Evolutionary conservation across 768 basidiomycete species (phyloP).

Genomic region (Vararia minispora): DNA sequence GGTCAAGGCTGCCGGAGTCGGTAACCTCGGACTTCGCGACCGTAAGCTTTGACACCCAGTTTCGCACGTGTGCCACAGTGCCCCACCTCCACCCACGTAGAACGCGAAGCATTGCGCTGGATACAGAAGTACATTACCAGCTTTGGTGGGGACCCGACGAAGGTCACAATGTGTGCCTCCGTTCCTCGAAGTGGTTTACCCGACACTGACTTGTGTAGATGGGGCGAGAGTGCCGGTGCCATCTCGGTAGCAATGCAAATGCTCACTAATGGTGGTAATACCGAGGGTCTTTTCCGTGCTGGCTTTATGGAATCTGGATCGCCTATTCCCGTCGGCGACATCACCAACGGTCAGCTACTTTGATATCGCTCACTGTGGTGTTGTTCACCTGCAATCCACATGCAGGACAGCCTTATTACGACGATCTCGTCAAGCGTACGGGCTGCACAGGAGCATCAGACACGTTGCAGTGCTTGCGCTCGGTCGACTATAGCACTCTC

Average conservation of each 20-base stretch:
- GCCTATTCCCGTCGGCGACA: conserved; percentile 22
- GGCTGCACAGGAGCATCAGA: conserved; percentile 25
- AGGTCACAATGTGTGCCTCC: conserved; percentile 42
- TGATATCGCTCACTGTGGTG: not conserved
- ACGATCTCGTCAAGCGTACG: conserved; percentile 26
- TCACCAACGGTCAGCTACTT: conserved; percentile 23
- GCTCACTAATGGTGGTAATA: conserved; percentile 28
- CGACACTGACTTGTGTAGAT: conserved; percentile 17
- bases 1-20: conserved; percentile 38
- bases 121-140: conserved; percentile 50
- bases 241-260: conserved; percentile 34
- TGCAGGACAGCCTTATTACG: conserved; percentile 27
- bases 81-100: conserved; percentile 26
- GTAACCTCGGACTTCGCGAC: conserved; percentile 60
- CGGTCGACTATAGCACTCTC: conserved; percentile 21
- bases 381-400: not conserved
- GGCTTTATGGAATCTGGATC: conserved; percentile 36
- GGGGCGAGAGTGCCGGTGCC: conserved; percentile 46
- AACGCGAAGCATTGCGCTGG: conserved; percentile 50
- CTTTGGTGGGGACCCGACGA: conserved; percentile 56
- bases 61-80: too few relatives aligned
- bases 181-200: not conserved
- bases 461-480: conserved; percentile 33
- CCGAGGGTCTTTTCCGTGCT: conserved; percentile 29
- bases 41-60: too few relatives aligned